Conservation (phyloP, 306 rosid genomes). For the Cicer arietinum region DNA sequence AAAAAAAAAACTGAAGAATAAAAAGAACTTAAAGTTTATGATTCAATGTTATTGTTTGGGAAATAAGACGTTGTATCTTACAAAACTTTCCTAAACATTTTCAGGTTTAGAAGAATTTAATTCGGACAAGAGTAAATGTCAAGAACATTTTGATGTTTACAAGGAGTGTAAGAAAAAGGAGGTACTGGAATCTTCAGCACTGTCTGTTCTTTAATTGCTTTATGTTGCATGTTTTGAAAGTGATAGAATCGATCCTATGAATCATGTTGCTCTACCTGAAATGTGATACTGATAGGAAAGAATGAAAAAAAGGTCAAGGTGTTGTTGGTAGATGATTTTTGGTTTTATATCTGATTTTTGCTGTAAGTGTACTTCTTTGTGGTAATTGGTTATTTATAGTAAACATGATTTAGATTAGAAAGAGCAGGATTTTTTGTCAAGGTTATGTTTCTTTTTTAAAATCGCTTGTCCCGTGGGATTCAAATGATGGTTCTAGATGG, state of each 20-base stretch:
- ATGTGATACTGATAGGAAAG: slow-evolving; percentile 7
- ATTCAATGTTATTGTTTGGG: slow-evolving; percentile 16
- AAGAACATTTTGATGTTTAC: slow-evolving; percentile 85
- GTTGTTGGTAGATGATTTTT: slow-evolving; percentile 25
- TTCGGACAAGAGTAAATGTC: slow-evolving; percentile 88
- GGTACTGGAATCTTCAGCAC: slow-evolving; percentile 56
- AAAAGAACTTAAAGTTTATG: slow-evolving; percentile 10
- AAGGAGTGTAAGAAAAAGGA: slow-evolving; percentile 97
- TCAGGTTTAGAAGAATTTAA: slow-evolving; percentile 80
- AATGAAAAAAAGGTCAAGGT: neutral
- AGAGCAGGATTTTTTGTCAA: neutral
- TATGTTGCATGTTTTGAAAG: slow-evolving; percentile 30
- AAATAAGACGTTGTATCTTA: slow-evolving; percentile 33
- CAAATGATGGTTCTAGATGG: neutral
- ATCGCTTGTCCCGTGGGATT: neutral
- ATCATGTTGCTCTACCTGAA: slow-evolving; percentile 25
- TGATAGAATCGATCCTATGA: slow-evolving; percentile 6
- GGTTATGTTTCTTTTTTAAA: neutral
- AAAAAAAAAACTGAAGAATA: neutral
- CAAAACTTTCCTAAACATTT: slow-evolving; percentile 4
- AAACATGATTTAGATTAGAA: neutral
- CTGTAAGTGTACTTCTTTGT: neutral
- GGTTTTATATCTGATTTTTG: neutral
- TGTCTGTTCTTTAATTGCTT: neutral
- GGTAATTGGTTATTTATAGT: neutral